These are phyloP conservation scores for Lasiodiplodia sp. DNA, from an alignment of 2,329 filamentous ascomycete genomes.

Conservation along the genomic window DNA sequence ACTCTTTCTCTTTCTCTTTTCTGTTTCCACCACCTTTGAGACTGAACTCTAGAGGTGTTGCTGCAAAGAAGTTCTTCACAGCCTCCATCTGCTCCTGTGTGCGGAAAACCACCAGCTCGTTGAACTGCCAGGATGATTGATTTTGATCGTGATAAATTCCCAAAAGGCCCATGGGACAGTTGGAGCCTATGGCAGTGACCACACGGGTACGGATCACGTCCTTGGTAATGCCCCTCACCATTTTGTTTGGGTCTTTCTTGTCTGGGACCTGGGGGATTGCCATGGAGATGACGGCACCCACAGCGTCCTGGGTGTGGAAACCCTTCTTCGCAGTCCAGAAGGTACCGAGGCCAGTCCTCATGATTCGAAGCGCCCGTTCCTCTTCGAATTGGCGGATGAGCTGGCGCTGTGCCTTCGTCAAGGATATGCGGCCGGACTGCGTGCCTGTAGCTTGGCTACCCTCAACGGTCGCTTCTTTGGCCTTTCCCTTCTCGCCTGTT, in stretches of 20 bases:
- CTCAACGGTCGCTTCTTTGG: neutral
- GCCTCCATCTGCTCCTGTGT: conserved; percentile 9
- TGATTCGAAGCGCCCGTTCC: neutral
- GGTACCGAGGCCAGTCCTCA: neutral
- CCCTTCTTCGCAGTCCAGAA: conserved; percentile 8
- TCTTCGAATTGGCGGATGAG: neutral
- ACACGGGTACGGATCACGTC: neutral
- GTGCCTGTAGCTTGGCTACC: neutral
- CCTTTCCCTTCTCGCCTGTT: neutral
- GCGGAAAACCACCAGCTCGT: conserved; percentile 10
- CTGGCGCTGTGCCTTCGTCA: neutral
- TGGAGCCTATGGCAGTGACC: neutral
- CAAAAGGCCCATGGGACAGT: neutral
- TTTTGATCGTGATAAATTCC: neutral
- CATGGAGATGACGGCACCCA: neutral
- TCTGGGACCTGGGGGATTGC: conserved; percentile 5
- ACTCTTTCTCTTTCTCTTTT: conserved; percentile 1
- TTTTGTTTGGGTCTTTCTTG: conserved; percentile 1
- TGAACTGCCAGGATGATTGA: neutral
- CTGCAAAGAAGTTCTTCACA: neutral
- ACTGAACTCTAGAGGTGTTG: neutral
- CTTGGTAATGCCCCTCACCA: neutral
- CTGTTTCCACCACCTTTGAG: neutral
- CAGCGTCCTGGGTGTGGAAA: neutral
- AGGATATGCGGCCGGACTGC: neutral